Percentiles rank a stretch among this genome's conserved stretches.
phyloP scores from a whole-genome alignment of 345 rosid genomes.

The Populus tremula region DNA sequence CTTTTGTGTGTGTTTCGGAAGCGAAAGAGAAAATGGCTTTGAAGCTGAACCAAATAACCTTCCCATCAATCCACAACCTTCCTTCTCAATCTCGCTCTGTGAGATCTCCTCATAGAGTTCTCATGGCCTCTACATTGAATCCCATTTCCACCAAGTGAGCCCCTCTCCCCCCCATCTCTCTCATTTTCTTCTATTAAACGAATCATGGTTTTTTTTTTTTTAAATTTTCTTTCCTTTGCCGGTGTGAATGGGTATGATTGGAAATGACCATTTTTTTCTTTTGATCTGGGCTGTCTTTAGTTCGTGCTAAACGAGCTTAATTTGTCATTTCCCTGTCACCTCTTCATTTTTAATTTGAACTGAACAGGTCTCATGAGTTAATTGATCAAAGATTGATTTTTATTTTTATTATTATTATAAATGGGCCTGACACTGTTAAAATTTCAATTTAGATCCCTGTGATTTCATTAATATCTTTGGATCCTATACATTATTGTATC shows the following conservation, averaged over 20 bases:
- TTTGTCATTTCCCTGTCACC: background rate
- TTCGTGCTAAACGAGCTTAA: background rate
- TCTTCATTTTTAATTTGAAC: background rate
- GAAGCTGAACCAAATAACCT: conserved; percentile 33
- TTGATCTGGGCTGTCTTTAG: background rate
- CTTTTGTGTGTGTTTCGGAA: background rate
- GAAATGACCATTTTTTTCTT: background rate
- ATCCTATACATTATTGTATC: background rate
- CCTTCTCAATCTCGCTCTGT: conserved; percentile 21
- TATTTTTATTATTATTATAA: conserved; percentile 3
- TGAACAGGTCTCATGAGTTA: background rate
- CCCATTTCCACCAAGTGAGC: conserved; percentile 38
- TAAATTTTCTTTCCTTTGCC: background rate
- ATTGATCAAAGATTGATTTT: background rate
- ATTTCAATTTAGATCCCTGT: background rate
- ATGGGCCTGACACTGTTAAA: conserved; percentile 8
- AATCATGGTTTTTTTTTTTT: background rate
- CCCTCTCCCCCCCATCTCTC: background rate
- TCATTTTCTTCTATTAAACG: background rate
- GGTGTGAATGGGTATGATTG: background rate
- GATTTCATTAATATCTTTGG: background rate
- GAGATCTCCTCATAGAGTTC: conserved; percentile 34
- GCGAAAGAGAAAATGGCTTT: conserved; percentile 35
- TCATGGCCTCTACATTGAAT: conserved; percentile 49
- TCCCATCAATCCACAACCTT: conserved; percentile 26